A percentile compares a stretch with the other conserved stretches of the same genome.
Evolutionary conservation across 2,329 filamentous ascomycete species (phyloP).

Genomic region (Colletotrichum shisoi): DNA sequence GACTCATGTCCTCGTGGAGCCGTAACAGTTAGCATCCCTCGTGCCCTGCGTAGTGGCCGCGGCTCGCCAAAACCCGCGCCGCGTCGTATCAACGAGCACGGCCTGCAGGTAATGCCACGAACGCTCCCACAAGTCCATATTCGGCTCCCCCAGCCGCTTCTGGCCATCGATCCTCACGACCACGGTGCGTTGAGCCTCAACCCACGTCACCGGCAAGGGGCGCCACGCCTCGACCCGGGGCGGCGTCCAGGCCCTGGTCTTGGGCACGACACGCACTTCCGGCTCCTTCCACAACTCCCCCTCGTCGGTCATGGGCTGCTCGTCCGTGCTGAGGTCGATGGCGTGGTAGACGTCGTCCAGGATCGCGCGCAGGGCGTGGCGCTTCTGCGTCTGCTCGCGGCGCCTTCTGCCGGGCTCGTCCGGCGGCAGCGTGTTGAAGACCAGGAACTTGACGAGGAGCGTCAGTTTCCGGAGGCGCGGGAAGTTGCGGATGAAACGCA

Average conservation of each 20-base stretch:
- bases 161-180: background rate
- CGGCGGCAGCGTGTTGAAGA: background rate
- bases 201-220: background rate
- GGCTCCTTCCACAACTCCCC: background rate
- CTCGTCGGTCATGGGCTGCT: too few relatives aligned
- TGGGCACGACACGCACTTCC: constrained; percentile 28
- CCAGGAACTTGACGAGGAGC: constrained; percentile 26
- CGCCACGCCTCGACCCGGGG: background rate
- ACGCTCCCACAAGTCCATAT: background rate
- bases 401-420: constrained; percentile 12
- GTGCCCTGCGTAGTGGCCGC: too few relatives aligned
- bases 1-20: too few relatives aligned
- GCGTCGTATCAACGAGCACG: too few relatives aligned
- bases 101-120: too few relatives aligned
- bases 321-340: background rate
- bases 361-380: constrained; percentile 14
- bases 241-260: constrained; percentile 26
- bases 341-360: constrained; percentile 10
- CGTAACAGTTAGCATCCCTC: too few relatives aligned
- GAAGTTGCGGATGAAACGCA: constrained; percentile 24
- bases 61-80: too few relatives aligned
- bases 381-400: constrained; percentile 21
- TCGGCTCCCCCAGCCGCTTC: background rate
- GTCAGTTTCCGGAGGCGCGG: constrained; percentile 22
- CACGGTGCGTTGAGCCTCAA: too few relatives aligned